A percentile compares a stretch with the other conserved stretches of the same genome.
Conservation (phyloP, 2,329 filamentous ascomycete species). For the Elsinoe perseae region DNA sequence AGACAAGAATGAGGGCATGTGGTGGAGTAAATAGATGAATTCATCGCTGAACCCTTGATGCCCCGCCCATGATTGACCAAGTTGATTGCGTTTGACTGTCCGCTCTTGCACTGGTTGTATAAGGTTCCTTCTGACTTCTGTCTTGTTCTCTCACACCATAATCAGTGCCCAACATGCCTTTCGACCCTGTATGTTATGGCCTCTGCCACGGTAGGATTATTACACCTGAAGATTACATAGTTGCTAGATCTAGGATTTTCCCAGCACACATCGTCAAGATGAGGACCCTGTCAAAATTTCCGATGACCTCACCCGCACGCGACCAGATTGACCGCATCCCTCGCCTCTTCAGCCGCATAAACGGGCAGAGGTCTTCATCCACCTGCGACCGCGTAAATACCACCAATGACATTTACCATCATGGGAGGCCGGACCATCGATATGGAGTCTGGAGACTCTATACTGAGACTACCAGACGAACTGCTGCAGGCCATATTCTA, state of each 20-base stretch:
- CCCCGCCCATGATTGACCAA: background rate
- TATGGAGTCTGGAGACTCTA: background rate
- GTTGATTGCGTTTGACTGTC: too few species aligned
- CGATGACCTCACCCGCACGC: conserved; percentile 9
- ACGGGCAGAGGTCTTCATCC: background rate
- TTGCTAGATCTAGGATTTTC: too few species aligned
- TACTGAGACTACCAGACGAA: conserved; percentile 62
- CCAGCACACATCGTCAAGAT: background rate
- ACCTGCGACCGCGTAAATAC: background rate
- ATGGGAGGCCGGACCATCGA: conserved; percentile 5
- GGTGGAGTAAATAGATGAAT: conserved; percentile 24
- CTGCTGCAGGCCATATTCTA: conserved; percentile 71
- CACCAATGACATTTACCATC: background rate
- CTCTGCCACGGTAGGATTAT: too few species aligned
- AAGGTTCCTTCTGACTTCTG: too few species aligned
- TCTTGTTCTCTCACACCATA: too few species aligned
- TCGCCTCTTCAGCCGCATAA: background rate
- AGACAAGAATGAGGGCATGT: conserved; percentile 21
- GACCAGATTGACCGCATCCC: background rate
- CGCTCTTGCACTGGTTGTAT: too few species aligned
- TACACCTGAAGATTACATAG: background rate
- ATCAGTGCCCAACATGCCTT: too few species aligned
- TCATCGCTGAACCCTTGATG: background rate
- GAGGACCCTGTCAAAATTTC: background rate
- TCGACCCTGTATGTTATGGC: too few species aligned